Evolutionary conservation across 2,329 filamentous ascomycete genomes (phyloP), one percentile per base, ranked within the genome.

Genomic region (Fusarium praegraminearum): DNA sequence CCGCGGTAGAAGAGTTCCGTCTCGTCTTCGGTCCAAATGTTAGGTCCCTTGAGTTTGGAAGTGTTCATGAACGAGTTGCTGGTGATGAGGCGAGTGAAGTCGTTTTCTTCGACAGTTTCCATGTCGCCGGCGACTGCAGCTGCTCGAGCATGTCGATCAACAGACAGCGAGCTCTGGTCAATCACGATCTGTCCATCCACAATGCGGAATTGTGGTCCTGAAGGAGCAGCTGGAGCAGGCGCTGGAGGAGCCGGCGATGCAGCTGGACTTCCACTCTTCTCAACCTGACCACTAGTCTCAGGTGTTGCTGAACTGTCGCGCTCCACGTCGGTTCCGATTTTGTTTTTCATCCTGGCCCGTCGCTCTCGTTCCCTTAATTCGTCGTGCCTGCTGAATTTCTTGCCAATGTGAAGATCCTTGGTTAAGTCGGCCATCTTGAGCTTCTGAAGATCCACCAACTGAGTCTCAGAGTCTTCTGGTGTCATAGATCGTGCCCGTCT

Each of bases 1-100:
- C 89, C 90, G 30, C 90, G 86, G 82, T 94, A 96, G 80, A 96
- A 96, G 45, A 87, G 83, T 57, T 92, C 90, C 5, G 91, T 95
- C 63, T 90, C 87, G 15, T 87, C 86, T n/a, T 87, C 84, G 51
- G 85, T 88, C 93, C 93, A 97, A 33, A 86, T 83, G 70, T 91
- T 89, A 28, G 87, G 83, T 59, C 89, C 87, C 78, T 86, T 81
- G 75, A 89, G 80, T 76, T 92, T 90, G 75, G 90, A 83, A 26
- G 82, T 81, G 72, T 83, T 84, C 76, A 87, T 84, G 79, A 90
- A 93, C 13, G 90, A 91, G 54, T 86, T 86, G 24, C 87, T 88
- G 20, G 90, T 96, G 69, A 92, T 87, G 55, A 89, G 85, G 20
- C 87, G 86, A 3, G 92, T 93, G 72, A 95, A 90, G 73, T 94